Evolutionary conservation across 1,284 basidiomycete species (phyloP), one percentile per base, ranked within the genome.

Genomic region (Heimioporus retisporus): DNA sequence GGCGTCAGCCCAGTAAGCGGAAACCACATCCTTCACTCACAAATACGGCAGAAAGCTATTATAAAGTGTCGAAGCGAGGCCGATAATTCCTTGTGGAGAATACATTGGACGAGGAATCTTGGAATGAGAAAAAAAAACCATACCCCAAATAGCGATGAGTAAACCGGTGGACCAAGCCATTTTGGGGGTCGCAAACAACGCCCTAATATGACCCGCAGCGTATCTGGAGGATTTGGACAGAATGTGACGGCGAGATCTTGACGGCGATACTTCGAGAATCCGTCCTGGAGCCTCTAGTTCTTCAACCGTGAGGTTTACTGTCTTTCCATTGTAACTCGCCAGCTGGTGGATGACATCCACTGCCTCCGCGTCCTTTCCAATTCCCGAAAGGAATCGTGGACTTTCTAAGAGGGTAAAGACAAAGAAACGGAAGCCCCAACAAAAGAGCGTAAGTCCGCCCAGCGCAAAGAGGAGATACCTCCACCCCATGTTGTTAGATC

Each of bases 341-440:
- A 93, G 83, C 31, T 82, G 80, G 61, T 87, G 84, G 14, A 93
- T 75, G 59, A 91, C 84, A 2, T 82, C 83, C 56, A 92, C 82
- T 1, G 91, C 92, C 56, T 91, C 87, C 6, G 81, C 84, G 66
- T 93, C 91, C 55, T 81, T 81, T 2, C 91, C 90, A 61, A 85
- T 84, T 5, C 86, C 87, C 23, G 91, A 81, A 23, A 94, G 84
- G 80, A 83, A 90, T 58, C 88, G 85, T 18, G 89, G 90, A 63
- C 87, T 89, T 70, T 92, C 90, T 61, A 86, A 79, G 65, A 92
- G 84, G 21, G 76, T 81, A 79, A 92, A 92, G 58, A 85, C 74
- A 71, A 90, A 84, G 78, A 89, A 87, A 60, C 91, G 89, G 63
- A 88, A 68, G 59, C 81, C 77, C 83, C 88, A 91, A 18, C 90